These are phyloP conservation scores for Inga laurina DNA, from an alignment of 306 rosid species.

Conservation along the genomic window DNA sequence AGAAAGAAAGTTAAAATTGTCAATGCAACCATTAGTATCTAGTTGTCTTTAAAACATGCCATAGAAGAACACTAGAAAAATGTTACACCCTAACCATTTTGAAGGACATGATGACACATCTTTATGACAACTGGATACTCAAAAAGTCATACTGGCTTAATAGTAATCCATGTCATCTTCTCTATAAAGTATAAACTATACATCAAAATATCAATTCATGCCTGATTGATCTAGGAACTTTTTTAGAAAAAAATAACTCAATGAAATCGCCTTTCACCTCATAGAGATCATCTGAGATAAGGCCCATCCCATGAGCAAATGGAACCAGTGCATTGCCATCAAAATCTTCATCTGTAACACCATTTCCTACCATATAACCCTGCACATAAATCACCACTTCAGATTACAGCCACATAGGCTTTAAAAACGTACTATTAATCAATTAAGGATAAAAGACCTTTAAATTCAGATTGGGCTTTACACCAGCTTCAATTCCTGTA, in stretches of 20 bases:
- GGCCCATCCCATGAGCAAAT: slow-evolving; percentile 94
- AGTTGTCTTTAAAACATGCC: background rate
- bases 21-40: background rate
- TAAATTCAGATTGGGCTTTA: slow-evolving; percentile 60
- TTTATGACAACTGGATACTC: background rate
- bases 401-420: slow-evolving; percentile 4
- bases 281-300: slow-evolving; percentile 80
- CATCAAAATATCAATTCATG: background rate
- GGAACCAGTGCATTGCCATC: slow-evolving; percentile 97
- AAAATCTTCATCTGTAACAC: slow-evolving; percentile 70
- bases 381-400: slow-evolving; percentile 28
- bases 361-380: slow-evolving; percentile 98
- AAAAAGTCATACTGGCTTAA: background rate
- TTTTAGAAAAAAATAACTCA: background rate
- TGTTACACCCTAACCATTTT: background rate
- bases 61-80: background rate
- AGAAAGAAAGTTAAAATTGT: slow-evolving; percentile 1
- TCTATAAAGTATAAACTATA: background rate
- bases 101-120: background rate
- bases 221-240: background rate
- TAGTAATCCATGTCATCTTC: background rate
- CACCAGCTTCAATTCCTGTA: slow-evolving; percentile 55
- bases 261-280: slow-evolving; percentile 45
- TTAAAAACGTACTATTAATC: slow-evolving; percentile 15
- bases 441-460: slow-evolving; percentile 45